These are phyloP conservation scores for Nemophila menziesii DNA, from an alignment of 257 asterid species.

Conservation along the genomic window DNA sequence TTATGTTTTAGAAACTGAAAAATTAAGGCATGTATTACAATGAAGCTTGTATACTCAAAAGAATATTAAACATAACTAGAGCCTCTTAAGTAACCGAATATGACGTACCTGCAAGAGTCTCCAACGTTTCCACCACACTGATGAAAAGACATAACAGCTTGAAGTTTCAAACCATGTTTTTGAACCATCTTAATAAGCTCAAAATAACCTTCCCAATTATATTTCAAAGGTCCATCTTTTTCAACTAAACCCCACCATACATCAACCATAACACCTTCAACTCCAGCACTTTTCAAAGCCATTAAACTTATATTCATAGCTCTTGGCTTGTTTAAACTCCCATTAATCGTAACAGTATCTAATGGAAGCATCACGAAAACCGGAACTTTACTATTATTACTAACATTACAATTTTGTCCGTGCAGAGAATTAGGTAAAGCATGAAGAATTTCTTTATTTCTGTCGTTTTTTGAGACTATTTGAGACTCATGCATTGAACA, in stretches of 20 bases:
- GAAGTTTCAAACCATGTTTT: slow-evolving; percentile 17
- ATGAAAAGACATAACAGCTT: slow-evolving; percentile 24
- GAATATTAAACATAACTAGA: too few species aligned
- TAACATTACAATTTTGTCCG: slow-evolving; percentile 13
- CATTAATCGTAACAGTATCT: slow-evolving; percentile 53
- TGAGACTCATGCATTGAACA: slow-evolving; percentile 33
- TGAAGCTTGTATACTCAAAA: too few species aligned
- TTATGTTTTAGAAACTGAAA: too few species aligned
- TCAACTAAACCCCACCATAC: slow-evolving; percentile 24
- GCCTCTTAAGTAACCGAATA: too few species aligned
- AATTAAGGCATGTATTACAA: too few species aligned
- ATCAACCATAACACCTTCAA: slow-evolving; percentile 25
- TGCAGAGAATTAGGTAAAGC: slow-evolving; percentile 27
- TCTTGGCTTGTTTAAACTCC: slow-evolving; percentile 50
- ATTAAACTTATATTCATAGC: slow-evolving; percentile 59
- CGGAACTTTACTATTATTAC: too few species aligned
- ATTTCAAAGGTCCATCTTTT: slow-evolving; percentile 13
- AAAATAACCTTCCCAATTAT: slow-evolving; percentile 21
- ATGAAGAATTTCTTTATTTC: slow-evolving; percentile 37
- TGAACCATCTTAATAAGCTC: slow-evolving; percentile 11
- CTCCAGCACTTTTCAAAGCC: slow-evolving; percentile 13
- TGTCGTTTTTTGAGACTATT: slow-evolving; percentile 11
- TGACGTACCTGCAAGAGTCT: slow-evolving; percentile 58
- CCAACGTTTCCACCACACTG: slow-evolving; percentile 23
- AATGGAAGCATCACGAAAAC: slow-evolving; percentile 92